A percentile compares a stretch with the other conserved stretches of the same genome.
phyloP scores from a whole-genome alignment of 768 basidiomycete genomes.

The Hypsizygus marmoreus region DNA sequence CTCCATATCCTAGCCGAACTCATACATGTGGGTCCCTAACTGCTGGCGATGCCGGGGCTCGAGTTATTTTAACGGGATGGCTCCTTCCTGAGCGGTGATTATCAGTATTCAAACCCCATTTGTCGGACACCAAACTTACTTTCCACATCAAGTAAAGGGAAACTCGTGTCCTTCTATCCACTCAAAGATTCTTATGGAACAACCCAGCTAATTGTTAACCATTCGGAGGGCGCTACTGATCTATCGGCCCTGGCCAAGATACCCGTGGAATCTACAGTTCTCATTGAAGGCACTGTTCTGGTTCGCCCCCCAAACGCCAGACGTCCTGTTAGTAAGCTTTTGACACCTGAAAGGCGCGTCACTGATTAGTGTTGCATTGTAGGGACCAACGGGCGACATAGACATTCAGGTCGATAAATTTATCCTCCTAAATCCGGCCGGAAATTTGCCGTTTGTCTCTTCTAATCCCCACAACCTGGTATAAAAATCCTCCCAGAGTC shows the following conservation, averaged over 20 bases:
- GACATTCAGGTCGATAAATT: conserved; percentile 76
- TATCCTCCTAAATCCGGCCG: conserved; percentile 80
- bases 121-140: conserved; percentile 33
- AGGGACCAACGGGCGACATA: conserved; percentile 72
- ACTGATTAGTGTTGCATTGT: conserved; percentile 15
- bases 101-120: conserved; percentile 31
- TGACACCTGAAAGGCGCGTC: conserved; percentile 15
- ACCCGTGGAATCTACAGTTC: conserved; percentile 77
- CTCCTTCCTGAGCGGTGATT: conserved; percentile 79
- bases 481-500: conserved; percentile 29
- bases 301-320: conserved; percentile 62
- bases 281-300: conserved; percentile 73
- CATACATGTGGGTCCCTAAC: conserved; percentile 66
- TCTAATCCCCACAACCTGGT: conserved; percentile 78
- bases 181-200: conserved; percentile 78
- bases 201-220: conserved; percentile 75
- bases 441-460: conserved; percentile 81
- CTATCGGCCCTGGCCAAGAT: conserved; percentile 52
- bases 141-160: conserved; percentile 60
- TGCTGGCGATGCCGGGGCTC: conserved; percentile 48
- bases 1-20: conserved; percentile 60
- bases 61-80: conserved; percentile 80
- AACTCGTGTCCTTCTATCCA: conserved; percentile 80
- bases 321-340: conserved; percentile 52
- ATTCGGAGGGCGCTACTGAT: conserved; percentile 35